Evolutionary conservation across 1,139 yeast genomes (phyloP).

Genomic region (Taiozyma sp.): DNA sequence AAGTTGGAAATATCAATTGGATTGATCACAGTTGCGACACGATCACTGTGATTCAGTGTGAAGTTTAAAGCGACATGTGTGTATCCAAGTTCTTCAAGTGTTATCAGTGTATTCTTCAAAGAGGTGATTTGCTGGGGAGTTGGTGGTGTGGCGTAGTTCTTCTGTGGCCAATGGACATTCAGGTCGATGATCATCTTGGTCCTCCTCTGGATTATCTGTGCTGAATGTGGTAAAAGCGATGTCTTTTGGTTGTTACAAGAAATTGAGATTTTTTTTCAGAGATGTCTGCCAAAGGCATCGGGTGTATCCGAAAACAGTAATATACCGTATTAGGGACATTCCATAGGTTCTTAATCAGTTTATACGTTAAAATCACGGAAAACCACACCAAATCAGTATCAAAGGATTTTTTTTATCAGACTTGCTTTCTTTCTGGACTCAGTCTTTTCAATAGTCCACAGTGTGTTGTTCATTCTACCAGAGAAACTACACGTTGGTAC

Average conservation of each 20-base stretch:
- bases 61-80: slow-evolving; percentile 72
- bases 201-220: neutral
- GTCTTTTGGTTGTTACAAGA: neutral
- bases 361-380: too few relatives aligned
- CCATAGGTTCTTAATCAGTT: too few relatives aligned
- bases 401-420: too few relatives aligned
- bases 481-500: too few relatives aligned
- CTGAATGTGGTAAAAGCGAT: neutral
- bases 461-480: too few relatives aligned
- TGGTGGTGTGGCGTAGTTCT: slow-evolving; percentile 38
- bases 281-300: neutral
- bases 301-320: neutral
- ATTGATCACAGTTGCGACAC: slow-evolving; percentile 44
- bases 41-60: slow-evolving; percentile 47
- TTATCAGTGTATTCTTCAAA: slow-evolving; percentile 45
- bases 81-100: slow-evolving; percentile 61
- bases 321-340: neutral
- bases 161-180: slow-evolving; percentile 78
- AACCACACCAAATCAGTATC: too few relatives aligned
- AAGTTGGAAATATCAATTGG: slow-evolving; percentile 31
- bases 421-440: too few relatives aligned
- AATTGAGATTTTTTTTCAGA: neutral
- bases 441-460: too few relatives aligned
- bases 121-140: slow-evolving; percentile 35
- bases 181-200: slow-evolving; percentile 55